Percentiles rank a stretch among this genome's conserved stretches.
Conservation (phyloP, 345 rosid genomes). For the Eucalyptus marginata region DNA sequence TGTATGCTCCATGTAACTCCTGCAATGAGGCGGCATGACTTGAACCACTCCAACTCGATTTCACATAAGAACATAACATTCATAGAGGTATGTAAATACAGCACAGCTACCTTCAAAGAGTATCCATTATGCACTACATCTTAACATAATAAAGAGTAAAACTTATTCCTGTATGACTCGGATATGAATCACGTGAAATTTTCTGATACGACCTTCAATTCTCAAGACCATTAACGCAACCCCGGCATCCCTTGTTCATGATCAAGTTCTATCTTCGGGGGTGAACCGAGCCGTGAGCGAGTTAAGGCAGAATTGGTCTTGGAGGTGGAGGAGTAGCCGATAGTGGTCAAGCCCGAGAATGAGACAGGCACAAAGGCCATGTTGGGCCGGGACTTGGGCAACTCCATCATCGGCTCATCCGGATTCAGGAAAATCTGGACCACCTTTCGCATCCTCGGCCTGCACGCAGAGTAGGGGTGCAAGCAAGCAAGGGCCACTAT, state of each 20-base stretch:
- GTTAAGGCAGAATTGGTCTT: background rate
- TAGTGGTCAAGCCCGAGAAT: background rate
- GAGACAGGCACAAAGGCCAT: constrained; percentile 3
- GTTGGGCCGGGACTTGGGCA: constrained; percentile 10
- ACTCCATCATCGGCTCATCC: constrained; percentile 12
- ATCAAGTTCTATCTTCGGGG: background rate
- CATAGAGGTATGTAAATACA: background rate
- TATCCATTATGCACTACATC: background rate
- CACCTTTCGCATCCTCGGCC: constrained; percentile 21
- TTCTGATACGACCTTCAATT: background rate
- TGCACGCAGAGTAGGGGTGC: constrained; percentile 6
- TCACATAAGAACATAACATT: constrained; percentile 1
- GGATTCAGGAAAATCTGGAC: constrained; percentile 22
- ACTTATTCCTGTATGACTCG: background rate
- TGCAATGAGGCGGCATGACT: background rate
- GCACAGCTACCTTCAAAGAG: background rate
- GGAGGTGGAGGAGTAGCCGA: background rate
- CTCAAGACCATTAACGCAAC: background rate
- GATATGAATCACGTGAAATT: background rate
- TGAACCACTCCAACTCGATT: constrained; percentile 8
- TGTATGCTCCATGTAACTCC: background rate
- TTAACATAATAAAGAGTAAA: background rate
- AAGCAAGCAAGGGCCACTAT: constrained; percentile 15
- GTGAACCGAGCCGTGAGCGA: background rate
- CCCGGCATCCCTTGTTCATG: background rate